Conservation (phyloP, 2,329 filamentous ascomycete genomes). For the Aspergillus pseudotamarii region DNA sequence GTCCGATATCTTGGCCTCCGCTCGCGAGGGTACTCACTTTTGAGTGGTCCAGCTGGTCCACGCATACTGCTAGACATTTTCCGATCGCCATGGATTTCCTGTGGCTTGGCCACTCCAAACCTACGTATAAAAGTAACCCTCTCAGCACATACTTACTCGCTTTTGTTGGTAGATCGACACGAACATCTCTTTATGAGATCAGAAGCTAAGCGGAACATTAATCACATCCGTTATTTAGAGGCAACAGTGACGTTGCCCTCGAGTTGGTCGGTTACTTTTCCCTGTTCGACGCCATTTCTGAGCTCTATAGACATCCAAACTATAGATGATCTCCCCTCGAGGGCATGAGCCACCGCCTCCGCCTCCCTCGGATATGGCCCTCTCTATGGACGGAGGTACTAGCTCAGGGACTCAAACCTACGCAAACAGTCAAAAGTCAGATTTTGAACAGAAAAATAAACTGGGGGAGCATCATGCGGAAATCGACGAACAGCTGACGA, state of each 20-base stretch:
- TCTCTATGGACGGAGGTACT: background rate
- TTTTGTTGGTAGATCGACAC: background rate
- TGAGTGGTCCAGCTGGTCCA: background rate
- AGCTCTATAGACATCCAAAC: background rate
- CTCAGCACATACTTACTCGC: background rate
- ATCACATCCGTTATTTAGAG: background rate
- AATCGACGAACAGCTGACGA: constrained; percentile 3
- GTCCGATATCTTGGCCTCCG: background rate
- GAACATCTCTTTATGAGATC: background rate
- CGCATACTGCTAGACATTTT: background rate
- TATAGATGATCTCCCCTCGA: background rate
- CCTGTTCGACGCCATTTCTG: background rate
- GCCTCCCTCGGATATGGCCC: background rate
- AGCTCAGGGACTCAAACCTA: background rate
- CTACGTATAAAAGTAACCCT: background rate
- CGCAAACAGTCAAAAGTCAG: background rate
- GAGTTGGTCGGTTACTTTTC: background rate
- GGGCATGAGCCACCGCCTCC: background rate
- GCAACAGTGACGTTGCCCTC: background rate
- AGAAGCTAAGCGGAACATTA: background rate
- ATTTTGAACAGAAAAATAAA: background rate
- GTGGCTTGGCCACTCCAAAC: background rate
- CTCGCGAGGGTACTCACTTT: background rate
- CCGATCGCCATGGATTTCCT: background rate
- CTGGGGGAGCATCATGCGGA: background rate